Evolutionary conservation across 305 asterid species (phyloP), one percentile per base, ranked within the genome.

Genomic region (Petunia hybrid): DNA sequence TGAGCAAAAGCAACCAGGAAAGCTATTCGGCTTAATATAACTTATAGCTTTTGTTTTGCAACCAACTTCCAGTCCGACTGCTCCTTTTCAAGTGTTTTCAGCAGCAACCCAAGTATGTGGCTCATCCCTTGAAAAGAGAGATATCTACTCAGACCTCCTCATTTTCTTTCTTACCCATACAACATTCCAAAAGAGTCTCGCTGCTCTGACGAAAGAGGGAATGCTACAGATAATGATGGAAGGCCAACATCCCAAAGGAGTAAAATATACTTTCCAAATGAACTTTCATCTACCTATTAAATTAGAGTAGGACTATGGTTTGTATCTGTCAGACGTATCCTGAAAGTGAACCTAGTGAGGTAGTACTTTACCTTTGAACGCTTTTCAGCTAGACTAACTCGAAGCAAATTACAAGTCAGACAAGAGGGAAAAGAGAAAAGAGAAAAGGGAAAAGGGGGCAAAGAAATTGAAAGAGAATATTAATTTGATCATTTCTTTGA

Each of bases 161-260:
- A 43, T 69, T 69, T 16, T 68, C 56, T 69, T 45, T 70, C 77
- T 70, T 45, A 45, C 42, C 57, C 10, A 9, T 45, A 22, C 76
- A 70, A 45, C n/a, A 45, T 70, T 70, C 41, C 59, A 70, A 45
- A 46, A 45, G n/a, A 45, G 40, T 10, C 35, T 39, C 62, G 31
- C 46, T 35, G 62, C 78, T 73, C 22, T 73, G 78, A 73, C 35
- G 78, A 73, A 48, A 36, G 45, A 73, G 62, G 62, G 1, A 5
- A 51, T 35, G 78, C 35, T 73, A 73, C 48, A 73, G 62, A 35
- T 36, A 45, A 10, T 4, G 35, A 38, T 13, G 61, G 14, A 51
- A 73, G 78, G 45, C 51, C 61, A 55, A 73, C 36, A 73, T 48
- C 62, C 48, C 61, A 48, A 35, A 71, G 77, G 43, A 71, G 77